phyloP scores from a whole-genome alignment of 2,329 filamentous ascomycete species.

The Apiospora marii region DNA sequence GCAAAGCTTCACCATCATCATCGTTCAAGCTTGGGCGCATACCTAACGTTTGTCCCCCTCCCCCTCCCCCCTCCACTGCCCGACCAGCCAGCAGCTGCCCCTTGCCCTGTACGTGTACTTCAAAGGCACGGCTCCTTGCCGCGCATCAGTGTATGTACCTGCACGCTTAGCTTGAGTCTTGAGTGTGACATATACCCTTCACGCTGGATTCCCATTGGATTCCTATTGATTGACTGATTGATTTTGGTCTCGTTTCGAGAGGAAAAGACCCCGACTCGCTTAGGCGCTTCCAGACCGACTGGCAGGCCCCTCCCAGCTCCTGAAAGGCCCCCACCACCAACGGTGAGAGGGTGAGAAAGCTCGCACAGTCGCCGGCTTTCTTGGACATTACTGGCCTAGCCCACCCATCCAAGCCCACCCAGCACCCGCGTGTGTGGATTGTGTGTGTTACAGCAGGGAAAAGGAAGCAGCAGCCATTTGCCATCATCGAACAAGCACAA shows the following conservation, averaged over 20 bases:
- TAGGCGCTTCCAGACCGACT: conserved; percentile 22
- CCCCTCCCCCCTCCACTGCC: neutral
- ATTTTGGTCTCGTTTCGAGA: conserved; percentile 16
- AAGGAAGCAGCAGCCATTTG: conserved; percentile 5
- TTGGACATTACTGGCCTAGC: conserved; percentile 11
- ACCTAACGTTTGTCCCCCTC: neutral
- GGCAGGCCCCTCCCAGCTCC: conserved; percentile 15
- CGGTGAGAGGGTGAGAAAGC: neutral
- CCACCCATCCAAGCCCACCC: conserved; percentile 10
- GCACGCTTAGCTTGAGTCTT: conserved; percentile 1
- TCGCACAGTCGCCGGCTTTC: neutral
- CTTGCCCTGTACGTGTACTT: neutral
- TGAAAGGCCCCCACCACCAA: conserved; percentile 19
- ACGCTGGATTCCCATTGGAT: neutral
- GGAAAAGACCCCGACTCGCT: conserved; percentile 13
- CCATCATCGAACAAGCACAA: conserved; percentile 4
- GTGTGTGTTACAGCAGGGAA: conserved; percentile 20
- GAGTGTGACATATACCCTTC: conserved; percentile 10
- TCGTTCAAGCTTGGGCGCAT: neutral
- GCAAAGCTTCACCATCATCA: neutral
- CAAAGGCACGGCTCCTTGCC: conserved; percentile 2
- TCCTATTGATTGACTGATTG: neutral
- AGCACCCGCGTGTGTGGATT: conserved; percentile 1
- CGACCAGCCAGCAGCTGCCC: neutral
- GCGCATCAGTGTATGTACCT: neutral